Evolutionary conservation across 495 filamentous ascomycete species (phyloP).

Genomic region (Evansstolkia leycettana): DNA sequence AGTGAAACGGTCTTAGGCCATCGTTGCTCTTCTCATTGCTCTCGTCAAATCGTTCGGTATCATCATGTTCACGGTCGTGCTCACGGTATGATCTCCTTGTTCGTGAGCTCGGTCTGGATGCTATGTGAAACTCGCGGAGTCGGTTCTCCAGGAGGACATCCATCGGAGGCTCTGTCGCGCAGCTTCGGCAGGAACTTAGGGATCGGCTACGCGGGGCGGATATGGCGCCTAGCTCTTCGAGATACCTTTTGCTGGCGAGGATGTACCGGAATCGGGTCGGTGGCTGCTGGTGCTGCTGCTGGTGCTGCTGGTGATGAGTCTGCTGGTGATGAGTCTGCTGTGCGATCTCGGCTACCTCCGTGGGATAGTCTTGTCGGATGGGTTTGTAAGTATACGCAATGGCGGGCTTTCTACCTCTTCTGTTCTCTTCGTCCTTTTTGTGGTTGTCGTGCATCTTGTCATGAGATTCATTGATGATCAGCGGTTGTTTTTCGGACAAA

Average conservation of each 20-base stretch:
- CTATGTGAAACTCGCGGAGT: no score
- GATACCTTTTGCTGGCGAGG: constrained; percentile 16
- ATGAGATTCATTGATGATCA: no score
- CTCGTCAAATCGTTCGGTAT: no score
- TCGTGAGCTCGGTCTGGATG: no score
- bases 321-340: not conserved
- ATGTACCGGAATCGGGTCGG: constrained; percentile 24
- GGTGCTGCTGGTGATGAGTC: not conserved
- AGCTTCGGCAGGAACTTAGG: constrained; percentile 5
- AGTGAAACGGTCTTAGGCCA: no score
- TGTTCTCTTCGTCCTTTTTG: constrained; percentile 5
- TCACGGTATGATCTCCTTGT: no score
- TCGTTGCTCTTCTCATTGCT: no score
- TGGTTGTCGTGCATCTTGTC: not conserved
- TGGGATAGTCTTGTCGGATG: constrained; percentile 20
- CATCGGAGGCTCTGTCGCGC: constrained; percentile 6
- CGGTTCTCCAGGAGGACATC: not conserved
- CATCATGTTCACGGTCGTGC: no score
- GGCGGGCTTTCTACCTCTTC: constrained; percentile 5
- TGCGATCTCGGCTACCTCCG: constrained; percentile 18
- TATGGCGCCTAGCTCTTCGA: constrained; percentile 6
- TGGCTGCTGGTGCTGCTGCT: no score
- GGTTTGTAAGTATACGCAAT: constrained; percentile 25
- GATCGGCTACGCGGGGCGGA: constrained; percentile 10
- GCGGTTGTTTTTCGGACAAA: no score